Conservation (phyloP, 2,329 filamentous ascomycete species). For the Geosmithia putterillii region DNA sequence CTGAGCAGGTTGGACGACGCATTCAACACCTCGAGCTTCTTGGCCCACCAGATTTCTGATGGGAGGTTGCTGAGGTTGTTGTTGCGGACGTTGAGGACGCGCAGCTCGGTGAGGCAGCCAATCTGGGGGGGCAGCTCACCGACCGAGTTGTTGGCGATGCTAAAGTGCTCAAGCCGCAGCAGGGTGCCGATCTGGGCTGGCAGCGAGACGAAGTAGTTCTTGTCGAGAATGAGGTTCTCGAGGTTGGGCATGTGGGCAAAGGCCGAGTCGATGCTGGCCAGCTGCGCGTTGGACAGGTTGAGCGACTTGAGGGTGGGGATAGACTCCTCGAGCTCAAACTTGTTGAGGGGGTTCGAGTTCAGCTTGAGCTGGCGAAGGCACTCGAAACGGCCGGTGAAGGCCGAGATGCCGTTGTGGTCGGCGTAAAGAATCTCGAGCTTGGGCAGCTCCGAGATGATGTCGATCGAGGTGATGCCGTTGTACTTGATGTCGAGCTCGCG, state of each 20-base stretch:
- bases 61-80: conserved; percentile 88
- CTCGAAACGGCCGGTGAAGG: conserved; percentile 80
- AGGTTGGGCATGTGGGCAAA: conserved; percentile 82
- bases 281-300: conserved; percentile 82
- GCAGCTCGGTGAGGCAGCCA: conserved; percentile 74
- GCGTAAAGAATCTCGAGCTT: conserved; percentile 79
- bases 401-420: conserved; percentile 85
- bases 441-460: conserved; percentile 73
- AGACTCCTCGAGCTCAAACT: conserved; percentile 69
- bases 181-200: conserved; percentile 77
- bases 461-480: conserved; percentile 80
- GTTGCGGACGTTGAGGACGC: conserved; percentile 76
- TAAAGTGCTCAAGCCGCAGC: conserved; percentile 76
- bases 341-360: conserved; percentile 91
- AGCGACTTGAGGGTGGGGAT: conserved; percentile 75
- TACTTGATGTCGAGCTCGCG: conserved; percentile 92
- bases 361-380: conserved; percentile 74
- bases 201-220: conserved; percentile 89
- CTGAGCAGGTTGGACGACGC: conserved; percentile 90
- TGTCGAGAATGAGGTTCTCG: conserved; percentile 79
- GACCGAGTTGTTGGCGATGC: conserved; percentile 83
- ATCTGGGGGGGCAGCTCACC: conserved; percentile 77
- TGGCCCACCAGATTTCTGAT: conserved; percentile 91
- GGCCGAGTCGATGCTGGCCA: conserved; percentile 79
- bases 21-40: conserved; percentile 81